Base-by-base conservation (phyloP, 371 early-diverging fungal genomes). In the Nosema muscidifuracis region DNA sequence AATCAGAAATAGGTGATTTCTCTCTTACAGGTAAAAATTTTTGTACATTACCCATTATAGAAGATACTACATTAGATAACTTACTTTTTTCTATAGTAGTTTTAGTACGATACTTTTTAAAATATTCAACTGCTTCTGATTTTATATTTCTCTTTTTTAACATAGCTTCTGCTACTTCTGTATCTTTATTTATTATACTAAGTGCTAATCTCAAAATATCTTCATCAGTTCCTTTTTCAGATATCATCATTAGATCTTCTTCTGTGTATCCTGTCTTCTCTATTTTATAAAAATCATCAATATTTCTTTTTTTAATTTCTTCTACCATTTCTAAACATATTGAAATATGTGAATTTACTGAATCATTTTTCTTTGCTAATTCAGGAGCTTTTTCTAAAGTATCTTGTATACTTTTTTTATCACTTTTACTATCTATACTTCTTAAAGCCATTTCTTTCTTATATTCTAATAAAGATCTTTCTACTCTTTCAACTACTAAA, bases 261-360 rank as follows among this genome's bases (percentile, higher is more conserved):
- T 73, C 58, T 13, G 86, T 79, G 28, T 86, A 85, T 42, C 90
- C 86, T 36, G 85, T 86, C 78, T 97, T 93, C 80, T 97, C 97
- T 76, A 94, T 84, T 63, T 91, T 88, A 78, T 93, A 92, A 66
- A 95, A 90, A 0, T 88, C 89, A 80, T 97, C 97, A 61, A 97
- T 81, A 71, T 92, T 91, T 62, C 97, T 86, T 36, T 92, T 89
- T 80, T 92, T 92, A 77, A 99, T 94, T 22, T 84, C 83, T 28
- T 91, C 88, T 38, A 99, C 85, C 71, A 97, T 79, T 36, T 88
- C 85, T 0, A 94, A 92, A 1, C 95, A 94, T 53, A 97, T 90
- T 77, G 91, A 91, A 92, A 96, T 95, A 77, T 97, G 96, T 88
- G 92, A 91, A 80, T 96, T 95, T 64, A 99, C 83, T 0, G 89